phyloP scores from a whole-genome alignment of 306 rosid species.

The Sicyos baderoa region DNA sequence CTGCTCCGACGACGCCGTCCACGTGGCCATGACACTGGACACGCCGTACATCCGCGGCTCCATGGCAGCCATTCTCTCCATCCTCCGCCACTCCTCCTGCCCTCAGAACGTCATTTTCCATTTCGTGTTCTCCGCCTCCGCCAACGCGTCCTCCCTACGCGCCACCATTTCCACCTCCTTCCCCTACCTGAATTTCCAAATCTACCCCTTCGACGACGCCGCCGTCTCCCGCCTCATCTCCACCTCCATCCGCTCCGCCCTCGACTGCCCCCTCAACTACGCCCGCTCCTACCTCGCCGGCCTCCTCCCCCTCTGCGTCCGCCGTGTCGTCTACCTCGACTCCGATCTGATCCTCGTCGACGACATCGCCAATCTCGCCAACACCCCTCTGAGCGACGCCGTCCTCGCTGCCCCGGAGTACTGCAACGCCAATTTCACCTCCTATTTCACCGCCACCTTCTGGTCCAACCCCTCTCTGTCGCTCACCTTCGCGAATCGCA shows the following conservation, averaged over 20 bases:
- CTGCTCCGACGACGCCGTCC: slow-evolving; percentile 54
- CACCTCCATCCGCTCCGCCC: slow-evolving; percentile 78
- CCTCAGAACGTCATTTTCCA: slow-evolving; percentile 70
- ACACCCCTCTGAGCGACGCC: slow-evolving; percentile 28
- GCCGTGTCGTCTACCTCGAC: slow-evolving; percentile 69
- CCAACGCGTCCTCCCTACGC: slow-evolving; percentile 44
- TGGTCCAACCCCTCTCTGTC: slow-evolving; percentile 81
- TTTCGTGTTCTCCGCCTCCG: slow-evolving; percentile 48
- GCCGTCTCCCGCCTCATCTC: slow-evolving; percentile 59
- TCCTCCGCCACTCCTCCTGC: slow-evolving; percentile 76
- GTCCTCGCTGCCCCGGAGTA: slow-evolving; percentile 81
- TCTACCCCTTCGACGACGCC: slow-evolving; percentile 54
- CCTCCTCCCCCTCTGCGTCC: slow-evolving; percentile 54
- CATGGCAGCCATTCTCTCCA: slow-evolving; percentile 83
- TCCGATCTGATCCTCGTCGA: slow-evolving; percentile 82
- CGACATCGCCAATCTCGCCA: slow-evolving; percentile 65
- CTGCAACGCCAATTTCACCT: slow-evolving; percentile 83
- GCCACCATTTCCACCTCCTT: slow-evolving; percentile 51
- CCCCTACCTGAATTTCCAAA: slow-evolving; percentile 62
- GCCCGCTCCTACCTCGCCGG: slow-evolving; percentile 65
- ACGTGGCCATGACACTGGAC: slow-evolving; percentile 88
- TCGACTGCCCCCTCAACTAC: slow-evolving; percentile 80
- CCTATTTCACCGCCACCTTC: slow-evolving; percentile 56
- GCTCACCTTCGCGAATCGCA: slow-evolving; percentile 42
- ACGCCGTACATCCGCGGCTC: slow-evolving; percentile 77